A percentile compares a stretch with the other conserved stretches of the same genome.
These are phyloP conservation scores for Xylariaceae sp. DNA, from an alignment of 2,329 filamentous ascomycete species.

Conservation along the genomic window DNA sequence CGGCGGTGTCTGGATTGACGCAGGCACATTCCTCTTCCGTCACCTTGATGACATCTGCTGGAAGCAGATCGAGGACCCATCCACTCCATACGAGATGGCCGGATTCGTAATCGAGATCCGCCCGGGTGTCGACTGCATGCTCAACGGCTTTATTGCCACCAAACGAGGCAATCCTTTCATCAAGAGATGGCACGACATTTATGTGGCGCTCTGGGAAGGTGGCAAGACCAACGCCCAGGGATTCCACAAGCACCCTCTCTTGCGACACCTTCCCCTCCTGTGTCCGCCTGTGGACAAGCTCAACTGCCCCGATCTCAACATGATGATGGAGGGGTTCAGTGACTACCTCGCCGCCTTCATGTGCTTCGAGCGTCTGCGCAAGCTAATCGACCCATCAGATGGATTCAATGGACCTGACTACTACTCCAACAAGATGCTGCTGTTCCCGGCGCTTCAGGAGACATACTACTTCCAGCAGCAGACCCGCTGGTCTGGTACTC, in stretches of 20 bases:
- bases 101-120: constrained; percentile 29
- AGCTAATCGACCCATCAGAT: constrained; percentile 32
- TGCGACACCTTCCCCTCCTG: constrained; percentile 28
- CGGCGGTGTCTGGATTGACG: constrained; percentile 42
- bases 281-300: constrained; percentile 24
- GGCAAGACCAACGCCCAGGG: constrained; percentile 29
- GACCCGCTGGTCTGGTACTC: constrained; percentile 30
- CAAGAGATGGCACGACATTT: constrained; percentile 39
- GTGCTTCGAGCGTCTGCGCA: constrained; percentile 32
- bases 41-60: constrained; percentile 41
- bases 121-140: constrained; percentile 25
- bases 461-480: constrained; percentile 30
- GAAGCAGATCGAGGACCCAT: constrained; percentile 35
- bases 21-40: constrained; percentile 38
- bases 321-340: constrained; percentile 26
- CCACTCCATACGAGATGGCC: constrained; percentile 33
- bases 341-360: constrained; percentile 33
- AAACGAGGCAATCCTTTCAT: constrained; percentile 41
- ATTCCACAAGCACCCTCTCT: constrained; percentile 33
- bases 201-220: constrained; percentile 34
- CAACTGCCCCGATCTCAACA: constrained; percentile 23
- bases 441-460: constrained; percentile 31
- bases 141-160: constrained; percentile 41
- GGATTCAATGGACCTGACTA: constrained; percentile 35
- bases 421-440: constrained; percentile 30